These are phyloP conservation scores for Pleurotus djamor DNA, from an alignment of 768 basidiomycete genomes.

Conservation along the genomic window DNA sequence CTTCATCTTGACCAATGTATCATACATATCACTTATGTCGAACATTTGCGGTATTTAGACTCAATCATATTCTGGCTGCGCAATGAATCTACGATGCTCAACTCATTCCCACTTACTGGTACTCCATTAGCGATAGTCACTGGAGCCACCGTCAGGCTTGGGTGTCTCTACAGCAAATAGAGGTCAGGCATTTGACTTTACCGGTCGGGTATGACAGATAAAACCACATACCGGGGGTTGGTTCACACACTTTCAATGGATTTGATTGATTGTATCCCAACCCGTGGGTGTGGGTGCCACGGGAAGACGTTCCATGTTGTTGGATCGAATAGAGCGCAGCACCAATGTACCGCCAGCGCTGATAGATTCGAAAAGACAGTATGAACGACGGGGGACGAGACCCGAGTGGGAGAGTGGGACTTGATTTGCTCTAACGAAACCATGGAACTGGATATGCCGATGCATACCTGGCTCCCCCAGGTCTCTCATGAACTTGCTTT, in stretches of 20 bases:
- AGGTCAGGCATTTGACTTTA: not conserved
- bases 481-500: not conserved
- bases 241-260: not conserved
- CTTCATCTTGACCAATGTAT: constrained; percentile 1
- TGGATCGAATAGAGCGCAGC: not conserved
- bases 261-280: not conserved
- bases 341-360: too few species aligned
- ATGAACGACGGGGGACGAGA: too few species aligned
- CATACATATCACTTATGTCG: not conserved
- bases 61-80: too few species aligned
- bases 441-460: too few species aligned
- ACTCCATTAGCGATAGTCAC: not conserved
- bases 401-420: too few species aligned
- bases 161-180: not conserved
- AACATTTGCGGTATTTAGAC: too few species aligned
- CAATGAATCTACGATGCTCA: too few species aligned
- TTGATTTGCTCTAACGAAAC: too few species aligned
- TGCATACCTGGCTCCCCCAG: not conserved
- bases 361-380: too few species aligned
- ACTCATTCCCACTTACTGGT: not conserved
- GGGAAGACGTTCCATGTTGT: not conserved
- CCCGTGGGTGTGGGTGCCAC: not conserved
- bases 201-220: constrained; percentile 1
- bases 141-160: not conserved
- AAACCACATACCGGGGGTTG: constrained; percentile 3